Evolutionary conservation across 805 yeast species (phyloP), one percentile per base, ranked within the genome.

Genomic region (Ogataea parapolymorpha): DNA sequence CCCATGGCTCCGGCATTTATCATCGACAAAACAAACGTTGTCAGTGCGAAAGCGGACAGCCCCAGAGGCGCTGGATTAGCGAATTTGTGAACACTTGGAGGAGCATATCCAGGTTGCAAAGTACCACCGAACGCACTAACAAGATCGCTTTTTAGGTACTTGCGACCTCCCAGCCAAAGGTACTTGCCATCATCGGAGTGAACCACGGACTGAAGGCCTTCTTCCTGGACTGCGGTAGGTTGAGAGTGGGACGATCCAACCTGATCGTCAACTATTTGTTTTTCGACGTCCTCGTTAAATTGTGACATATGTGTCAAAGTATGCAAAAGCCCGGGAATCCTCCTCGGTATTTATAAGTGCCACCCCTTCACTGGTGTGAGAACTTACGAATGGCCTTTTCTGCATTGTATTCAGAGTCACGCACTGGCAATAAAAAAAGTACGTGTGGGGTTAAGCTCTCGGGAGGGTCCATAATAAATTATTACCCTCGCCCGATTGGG

Each of bases 11-110:
- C 77, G 24, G 77, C 73, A 56, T 82, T 82, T 41, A 77, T 67
- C 52, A 83, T 56, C 2, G 85, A 77, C 29, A 83, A 68, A 22
- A 81, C 83, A 59, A 83, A 77, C 32, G 84, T 77, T 16, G 85
- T 77, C 50, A 79, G 65, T 12, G 87, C 85, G 62, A 83, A 83
- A 18, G 83, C 85, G 22, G 80, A 75, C 44, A 84, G 66, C 12
- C 90, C 91, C 47, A 83, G 65, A 16, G 90, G 90, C 34, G 84
- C 85, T 18, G 91, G 90, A 54, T 83, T 83, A 43, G 82, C 90
- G 65, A 75, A 70, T 46, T 72, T 71, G 52, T 81, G 80, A 7
- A 66, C 57, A 12, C 91, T 74, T 5, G 77, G 73, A n/a, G 74
- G 71, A 22, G 76, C 61, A 41, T 69, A 34, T 70, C 87, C 91